phyloP scores from a whole-genome alignment of 2,329 filamentous ascomycete genomes.

The Aureobasidium uvarum region DNA sequence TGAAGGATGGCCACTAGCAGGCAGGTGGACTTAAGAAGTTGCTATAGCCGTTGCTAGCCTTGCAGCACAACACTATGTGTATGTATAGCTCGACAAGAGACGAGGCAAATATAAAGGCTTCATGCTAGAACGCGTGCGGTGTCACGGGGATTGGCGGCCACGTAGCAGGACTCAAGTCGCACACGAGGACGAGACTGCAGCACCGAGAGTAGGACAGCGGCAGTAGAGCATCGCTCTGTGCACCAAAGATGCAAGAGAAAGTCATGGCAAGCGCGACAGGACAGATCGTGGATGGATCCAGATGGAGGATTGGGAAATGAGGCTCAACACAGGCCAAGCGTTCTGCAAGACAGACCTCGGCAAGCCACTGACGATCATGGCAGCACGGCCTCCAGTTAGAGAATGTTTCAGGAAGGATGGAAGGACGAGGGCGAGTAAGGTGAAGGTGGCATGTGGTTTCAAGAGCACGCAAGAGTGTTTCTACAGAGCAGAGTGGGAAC shows the following conservation, averaged over 20 bases:
- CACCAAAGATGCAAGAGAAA: not conserved
- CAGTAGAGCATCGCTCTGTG: not conserved
- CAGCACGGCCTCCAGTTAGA: slow-evolving; percentile 1
- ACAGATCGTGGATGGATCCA: too few relatives aligned
- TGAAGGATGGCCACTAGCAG: slow-evolving; percentile 1
- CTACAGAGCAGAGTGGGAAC: not conserved
- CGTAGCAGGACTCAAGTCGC: not conserved
- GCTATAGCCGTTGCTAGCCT: slow-evolving; percentile 6
- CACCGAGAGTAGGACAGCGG: not conserved
- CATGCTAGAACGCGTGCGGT: not conserved
- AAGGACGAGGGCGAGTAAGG: not conserved
- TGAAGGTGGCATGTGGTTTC: not conserved
- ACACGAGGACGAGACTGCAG: not conserved
- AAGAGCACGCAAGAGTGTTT: not conserved
- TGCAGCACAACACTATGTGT: not conserved
- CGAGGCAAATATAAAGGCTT: not conserved
- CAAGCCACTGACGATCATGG: slow-evolving; percentile 13
- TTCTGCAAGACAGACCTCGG: slow-evolving; percentile 19
- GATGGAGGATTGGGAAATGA: not conserved
- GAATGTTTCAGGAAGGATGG: not conserved
- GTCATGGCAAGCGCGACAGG: not conserved
- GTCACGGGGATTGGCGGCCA: not conserved
- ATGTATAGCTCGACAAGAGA: not conserved
- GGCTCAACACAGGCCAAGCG: slow-evolving; percentile 11
- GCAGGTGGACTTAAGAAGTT: not conserved